Percentiles rank a stretch among this genome's conserved stretches.
phyloP scores from a whole-genome alignment of 306 rosid genomes.

The Mimosa bimucronata region DNA sequence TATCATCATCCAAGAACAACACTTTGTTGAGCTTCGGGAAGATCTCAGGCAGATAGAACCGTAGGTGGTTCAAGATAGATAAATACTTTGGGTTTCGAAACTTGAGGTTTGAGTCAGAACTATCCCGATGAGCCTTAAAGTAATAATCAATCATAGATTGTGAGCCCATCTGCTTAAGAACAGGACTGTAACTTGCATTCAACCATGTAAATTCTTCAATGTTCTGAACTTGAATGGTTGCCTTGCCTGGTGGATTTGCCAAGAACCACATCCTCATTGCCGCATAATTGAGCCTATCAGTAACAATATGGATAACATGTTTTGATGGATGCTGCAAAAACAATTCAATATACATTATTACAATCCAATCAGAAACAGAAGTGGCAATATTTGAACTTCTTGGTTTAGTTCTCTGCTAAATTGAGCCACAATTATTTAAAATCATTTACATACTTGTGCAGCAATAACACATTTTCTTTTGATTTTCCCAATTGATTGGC shows the following conservation, averaged over 20 bases:
- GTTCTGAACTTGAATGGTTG: slow-evolving; percentile 84
- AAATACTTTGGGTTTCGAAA: slow-evolving; percentile 92
- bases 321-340: slow-evolving; percentile 74
- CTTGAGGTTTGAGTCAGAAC: slow-evolving; percentile 86
- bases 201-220: slow-evolving; percentile 94
- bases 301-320: slow-evolving; percentile 92
- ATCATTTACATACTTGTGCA: neutral
- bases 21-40: slow-evolving; percentile 93
- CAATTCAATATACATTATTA: slow-evolving; percentile 31
- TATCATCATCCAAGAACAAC: slow-evolving; percentile 90
- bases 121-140: slow-evolving; percentile 82
- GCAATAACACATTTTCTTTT: neutral
- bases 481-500: slow-evolving; percentile 19
- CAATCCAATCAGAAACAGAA: slow-evolving; percentile 34
- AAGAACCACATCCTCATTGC: slow-evolving; percentile 99
- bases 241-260: slow-evolving; percentile 81
- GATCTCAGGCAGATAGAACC: slow-evolving; percentile 95
- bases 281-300: slow-evolving; percentile 90
- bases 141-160: slow-evolving; percentile 88
- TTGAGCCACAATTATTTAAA: neutral
- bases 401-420: neutral
- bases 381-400: neutral
- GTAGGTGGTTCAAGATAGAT: slow-evolving; percentile 95
- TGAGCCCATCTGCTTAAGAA: slow-evolving; percentile 89
- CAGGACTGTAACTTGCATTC: slow-evolving; percentile 97